A percentile compares a stretch with the other conserved stretches of the same genome.
These are phyloP conservation scores for Ophiostoma sp. DNA, from an alignment of 2,329 filamentous ascomycete genomes.

Conservation along the genomic window DNA sequence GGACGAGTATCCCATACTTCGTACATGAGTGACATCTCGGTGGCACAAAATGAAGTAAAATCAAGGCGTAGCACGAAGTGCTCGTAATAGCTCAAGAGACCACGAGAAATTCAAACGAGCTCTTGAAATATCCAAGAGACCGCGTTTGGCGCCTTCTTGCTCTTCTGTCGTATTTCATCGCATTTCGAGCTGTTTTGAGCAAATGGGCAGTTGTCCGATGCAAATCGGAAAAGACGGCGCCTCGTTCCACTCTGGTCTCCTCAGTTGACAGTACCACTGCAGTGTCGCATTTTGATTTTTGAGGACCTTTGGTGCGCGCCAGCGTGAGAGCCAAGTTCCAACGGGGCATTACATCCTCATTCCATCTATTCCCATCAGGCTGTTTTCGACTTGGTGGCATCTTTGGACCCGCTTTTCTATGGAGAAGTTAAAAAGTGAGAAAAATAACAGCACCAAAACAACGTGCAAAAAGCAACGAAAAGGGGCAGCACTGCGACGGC, in stretches of 20 bases:
- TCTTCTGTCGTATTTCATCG: background rate
- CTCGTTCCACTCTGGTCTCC: background rate
- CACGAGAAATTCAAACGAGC: background rate
- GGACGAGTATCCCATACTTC: background rate
- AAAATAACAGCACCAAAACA: background rate
- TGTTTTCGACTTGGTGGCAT: background rate
- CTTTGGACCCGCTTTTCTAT: background rate
- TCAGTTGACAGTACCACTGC: too few relatives aligned
- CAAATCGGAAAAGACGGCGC: background rate
- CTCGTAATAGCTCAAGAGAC: background rate
- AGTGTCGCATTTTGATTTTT: background rate
- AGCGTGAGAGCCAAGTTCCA: background rate
- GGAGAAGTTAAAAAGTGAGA: background rate
- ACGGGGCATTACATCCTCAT: background rate
- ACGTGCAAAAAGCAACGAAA: background rate
- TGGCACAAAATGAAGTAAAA: background rate
- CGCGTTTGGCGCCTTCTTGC: background rate
- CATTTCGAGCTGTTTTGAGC: background rate
- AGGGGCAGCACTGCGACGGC: constrained; percentile 11
- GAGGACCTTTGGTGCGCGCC: background rate
- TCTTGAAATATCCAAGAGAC: background rate
- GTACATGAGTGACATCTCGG: background rate
- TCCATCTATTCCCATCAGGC: constrained; percentile 1
- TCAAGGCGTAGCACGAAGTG: background rate
- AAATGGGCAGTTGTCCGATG: background rate